These are phyloP conservation scores for Eucalyptus polyanthemos DNA, from an alignment of 345 rosid species.

Conservation along the genomic window DNA sequence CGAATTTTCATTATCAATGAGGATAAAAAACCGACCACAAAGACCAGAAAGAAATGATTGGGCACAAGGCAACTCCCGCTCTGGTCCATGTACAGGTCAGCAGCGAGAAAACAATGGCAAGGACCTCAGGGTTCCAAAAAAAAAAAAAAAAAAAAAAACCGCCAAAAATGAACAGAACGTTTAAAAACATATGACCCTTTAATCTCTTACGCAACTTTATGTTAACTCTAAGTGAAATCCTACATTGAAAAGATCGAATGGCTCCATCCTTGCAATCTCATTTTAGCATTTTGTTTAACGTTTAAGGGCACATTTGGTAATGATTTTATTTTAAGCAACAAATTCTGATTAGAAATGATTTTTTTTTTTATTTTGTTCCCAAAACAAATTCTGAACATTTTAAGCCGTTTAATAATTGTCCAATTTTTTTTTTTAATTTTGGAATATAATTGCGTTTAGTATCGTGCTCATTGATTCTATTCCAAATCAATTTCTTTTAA, in stretches of 20 bases:
- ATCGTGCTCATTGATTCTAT: too few species aligned
- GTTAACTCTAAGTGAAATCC: background rate
- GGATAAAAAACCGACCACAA: background rate
- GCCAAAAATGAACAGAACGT: background rate
- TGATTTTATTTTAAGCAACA: too few species aligned
- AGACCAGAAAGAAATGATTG: background rate
- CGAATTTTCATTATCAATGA: background rate
- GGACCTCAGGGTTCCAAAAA: background rate
- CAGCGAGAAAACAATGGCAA: background rate
- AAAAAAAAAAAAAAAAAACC: background rate
- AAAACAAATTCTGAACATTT: too few species aligned
- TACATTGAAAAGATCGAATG: background rate
- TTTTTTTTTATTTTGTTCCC: too few species aligned
- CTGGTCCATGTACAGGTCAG: background rate
- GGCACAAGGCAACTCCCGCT: background rate
- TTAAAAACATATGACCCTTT: background rate
- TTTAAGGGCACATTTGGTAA: too few species aligned
- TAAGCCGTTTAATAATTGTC: too few species aligned
- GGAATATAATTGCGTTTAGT: too few species aligned
- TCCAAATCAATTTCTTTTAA: too few species aligned
- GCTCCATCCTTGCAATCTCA: background rate
- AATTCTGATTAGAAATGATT: too few species aligned
- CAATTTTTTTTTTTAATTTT: too few species aligned
- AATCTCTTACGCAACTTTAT: background rate
- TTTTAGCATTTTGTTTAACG: background rate